These are phyloP conservation scores for Phlyctochytrium arcticum DNA, from an alignment of 192 early-diverging fungal species.

Conservation along the genomic window DNA sequence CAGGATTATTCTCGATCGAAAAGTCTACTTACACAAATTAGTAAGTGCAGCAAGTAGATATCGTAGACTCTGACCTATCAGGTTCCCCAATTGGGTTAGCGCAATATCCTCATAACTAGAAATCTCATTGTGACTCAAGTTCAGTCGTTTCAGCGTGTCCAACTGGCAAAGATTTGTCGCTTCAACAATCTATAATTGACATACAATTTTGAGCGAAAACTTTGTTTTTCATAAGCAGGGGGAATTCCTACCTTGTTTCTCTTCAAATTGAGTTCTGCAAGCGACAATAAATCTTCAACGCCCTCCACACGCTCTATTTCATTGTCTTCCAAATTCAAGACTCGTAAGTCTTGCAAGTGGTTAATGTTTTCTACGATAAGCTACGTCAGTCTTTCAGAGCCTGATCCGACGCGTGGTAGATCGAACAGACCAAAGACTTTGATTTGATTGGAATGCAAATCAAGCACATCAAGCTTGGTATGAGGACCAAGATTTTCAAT, in stretches of 20 bases:
- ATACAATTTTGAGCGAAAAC: too few relatives aligned
- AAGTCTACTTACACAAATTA: constrained; percentile 1
- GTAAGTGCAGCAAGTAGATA: too few relatives aligned
- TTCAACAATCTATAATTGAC: constrained; percentile 17
- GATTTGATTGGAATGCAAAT: constrained; percentile 49
- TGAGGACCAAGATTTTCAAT: constrained; percentile 34
- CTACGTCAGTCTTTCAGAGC: not conserved
- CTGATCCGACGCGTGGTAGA: not conserved
- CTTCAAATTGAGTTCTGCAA: constrained; percentile 47
- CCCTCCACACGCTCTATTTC: constrained; percentile 21
- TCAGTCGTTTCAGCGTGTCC: constrained; percentile 21
- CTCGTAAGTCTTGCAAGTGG: constrained; percentile 34
- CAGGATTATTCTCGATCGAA: constrained; percentile 10
- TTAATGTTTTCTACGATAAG: constrained; percentile 34
- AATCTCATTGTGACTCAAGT: constrained; percentile 33
- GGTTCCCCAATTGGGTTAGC: not conserved
- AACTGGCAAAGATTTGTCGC: constrained; percentile 20
- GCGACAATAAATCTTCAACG: constrained; percentile 11
- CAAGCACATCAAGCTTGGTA: constrained; percentile 46
- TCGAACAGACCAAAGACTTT: constrained; percentile 30
- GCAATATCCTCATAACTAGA: constrained; percentile 29
- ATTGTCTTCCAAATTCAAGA: constrained; percentile 54
- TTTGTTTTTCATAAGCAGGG: too few relatives aligned
- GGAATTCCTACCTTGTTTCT: constrained; percentile 48
- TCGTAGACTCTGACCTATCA: too few relatives aligned